Conservation (phyloP, 1,284 basidiomycete genomes). For the Earliella scabrosa region DNA sequence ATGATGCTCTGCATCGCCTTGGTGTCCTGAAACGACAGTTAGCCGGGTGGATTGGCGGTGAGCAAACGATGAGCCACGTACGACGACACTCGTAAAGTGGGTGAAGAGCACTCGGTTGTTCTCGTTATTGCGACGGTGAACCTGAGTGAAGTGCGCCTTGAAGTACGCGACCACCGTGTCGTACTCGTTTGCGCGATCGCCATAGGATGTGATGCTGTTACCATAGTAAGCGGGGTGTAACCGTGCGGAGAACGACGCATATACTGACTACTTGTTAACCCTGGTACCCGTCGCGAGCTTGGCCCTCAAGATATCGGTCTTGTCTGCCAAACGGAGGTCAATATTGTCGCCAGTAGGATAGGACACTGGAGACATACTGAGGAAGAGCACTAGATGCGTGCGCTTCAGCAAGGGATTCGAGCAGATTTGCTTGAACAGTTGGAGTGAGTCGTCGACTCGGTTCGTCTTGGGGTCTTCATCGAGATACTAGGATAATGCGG, state of each 20-base stretch:
- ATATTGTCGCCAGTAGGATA: background rate
- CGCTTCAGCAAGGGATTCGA: slow-evolving; percentile 78
- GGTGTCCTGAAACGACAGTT: slow-evolving; percentile 58
- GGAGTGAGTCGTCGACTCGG: slow-evolving; percentile 82
- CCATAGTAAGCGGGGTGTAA: background rate
- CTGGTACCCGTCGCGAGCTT: slow-evolving; percentile 69
- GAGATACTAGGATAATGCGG: slow-evolving; percentile 56
- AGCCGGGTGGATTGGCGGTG: background rate
- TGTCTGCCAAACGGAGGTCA: slow-evolving; percentile 51
- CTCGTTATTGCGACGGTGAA: slow-evolving; percentile 78
- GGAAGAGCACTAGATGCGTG: slow-evolving; percentile 78
- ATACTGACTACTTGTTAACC: slow-evolving; percentile 78
- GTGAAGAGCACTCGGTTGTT: slow-evolving; percentile 78
- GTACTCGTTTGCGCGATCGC: slow-evolving; percentile 77
- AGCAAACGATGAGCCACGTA: slow-evolving; percentile 41
- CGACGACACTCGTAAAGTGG: slow-evolving; percentile 80
- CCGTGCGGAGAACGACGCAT: background rate
- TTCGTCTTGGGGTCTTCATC: slow-evolving; percentile 84
- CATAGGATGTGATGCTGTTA: slow-evolving; percentile 78
- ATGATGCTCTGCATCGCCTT: slow-evolving; percentile 83
- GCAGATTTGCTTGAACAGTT: slow-evolving; percentile 83
- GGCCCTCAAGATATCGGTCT: slow-evolving; percentile 73
- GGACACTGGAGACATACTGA: slow-evolving; percentile 59
- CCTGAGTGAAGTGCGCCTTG: slow-evolving; percentile 82
- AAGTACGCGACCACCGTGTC: slow-evolving; percentile 82